Evolutionary conservation across 495 filamentous ascomycete genomes (phyloP), one percentile per base, ranked within the genome.

Genomic region (Pseudotulostoma volvatum): DNA sequence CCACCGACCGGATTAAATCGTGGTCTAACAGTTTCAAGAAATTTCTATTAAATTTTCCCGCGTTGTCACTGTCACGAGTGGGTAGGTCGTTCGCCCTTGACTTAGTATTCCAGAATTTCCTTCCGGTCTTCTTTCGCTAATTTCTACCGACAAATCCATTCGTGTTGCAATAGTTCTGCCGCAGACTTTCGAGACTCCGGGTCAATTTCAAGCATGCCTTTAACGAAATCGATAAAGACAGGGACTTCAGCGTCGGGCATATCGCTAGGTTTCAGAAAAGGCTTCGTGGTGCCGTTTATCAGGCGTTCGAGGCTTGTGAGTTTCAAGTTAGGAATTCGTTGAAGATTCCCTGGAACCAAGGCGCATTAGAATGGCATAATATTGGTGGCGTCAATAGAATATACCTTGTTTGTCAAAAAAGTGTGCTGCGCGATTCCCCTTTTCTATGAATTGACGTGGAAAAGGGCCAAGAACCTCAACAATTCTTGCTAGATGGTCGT

Each of bases 151-250:
- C n/a, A n/a, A n/a, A 42, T 14, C 45, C 51, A 51, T 31, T 48
- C 46, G 39, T 51, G 51, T 38, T 39, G 45, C 30, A 54, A 34
- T 32, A 54, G 33, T 35, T 47, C 38, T n/a, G 34, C 30, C n/a
- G 45, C 39, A 19, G 48, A 44, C 28, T 51, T 52, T 25, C 47
- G 44, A 43, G n/a, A 7, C 34, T 14, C 28, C 9, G 45, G 38
- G 28, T 47, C 43, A 34, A 42, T 49, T 40, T 39, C 42, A 38
- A 50, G 53, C 45, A 46, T 54, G 4, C 41, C 44, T 31, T 31
- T 36, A 1, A 60, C 28, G 41, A 61, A 59, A 19, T 59, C 58
- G 33, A 61, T 42, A 34, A 61, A 59, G 40, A 53, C 17, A 7
- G 47, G 43, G 18, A 56, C 39, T 39, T 53, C 48, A 28, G 44